Conservation (phyloP, 2,329 filamentous ascomycete species). For the Cladophialophora chaetospira region DNA sequence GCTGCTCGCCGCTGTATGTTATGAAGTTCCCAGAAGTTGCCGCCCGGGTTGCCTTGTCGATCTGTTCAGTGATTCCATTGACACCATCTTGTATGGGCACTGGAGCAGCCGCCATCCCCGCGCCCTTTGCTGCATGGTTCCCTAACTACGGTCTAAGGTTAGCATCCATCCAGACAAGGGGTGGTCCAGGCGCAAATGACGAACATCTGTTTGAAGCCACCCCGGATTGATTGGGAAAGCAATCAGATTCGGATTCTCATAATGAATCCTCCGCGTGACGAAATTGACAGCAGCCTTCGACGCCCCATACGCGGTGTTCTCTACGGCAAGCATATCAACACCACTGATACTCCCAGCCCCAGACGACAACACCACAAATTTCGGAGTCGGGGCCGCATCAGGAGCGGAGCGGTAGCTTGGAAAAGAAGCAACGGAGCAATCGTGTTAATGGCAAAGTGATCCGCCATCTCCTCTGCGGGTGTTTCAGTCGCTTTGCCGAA, state of each 20-base stretch:
- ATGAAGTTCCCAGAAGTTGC: constrained; percentile 18
- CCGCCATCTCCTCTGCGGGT: constrained; percentile 27
- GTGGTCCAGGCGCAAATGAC: neutral
- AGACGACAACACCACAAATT: constrained; percentile 11
- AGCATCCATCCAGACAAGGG: neutral
- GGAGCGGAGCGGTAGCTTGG: constrained; percentile 47
- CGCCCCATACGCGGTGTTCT: constrained; percentile 54
- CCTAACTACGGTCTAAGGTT: neutral
- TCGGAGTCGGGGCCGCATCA: constrained; percentile 36
- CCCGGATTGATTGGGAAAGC: constrained; percentile 11
- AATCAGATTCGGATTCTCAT: constrained; percentile 36
- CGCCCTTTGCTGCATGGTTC: neutral
- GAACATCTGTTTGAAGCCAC: neutral
- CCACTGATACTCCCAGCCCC: neutral
- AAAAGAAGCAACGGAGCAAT: constrained; percentile 48
- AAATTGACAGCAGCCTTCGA: constrained; percentile 66
- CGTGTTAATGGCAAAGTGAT: constrained; percentile 40
- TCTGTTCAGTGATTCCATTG: constrained; percentile 8
- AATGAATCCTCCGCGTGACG: constrained; percentile 55
- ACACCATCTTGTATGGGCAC: neutral
- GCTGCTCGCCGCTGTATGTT: constrained; percentile 4
- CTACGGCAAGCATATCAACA: neutral
- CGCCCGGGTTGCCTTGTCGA: constrained; percentile 20
- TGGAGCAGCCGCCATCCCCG: neutral
- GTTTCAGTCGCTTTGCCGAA: constrained; percentile 36